These are phyloP conservation scores for Gryganskiella cystojenkinii DNA, from an alignment of 192 early-diverging fungal species.

Conservation along the genomic window DNA sequence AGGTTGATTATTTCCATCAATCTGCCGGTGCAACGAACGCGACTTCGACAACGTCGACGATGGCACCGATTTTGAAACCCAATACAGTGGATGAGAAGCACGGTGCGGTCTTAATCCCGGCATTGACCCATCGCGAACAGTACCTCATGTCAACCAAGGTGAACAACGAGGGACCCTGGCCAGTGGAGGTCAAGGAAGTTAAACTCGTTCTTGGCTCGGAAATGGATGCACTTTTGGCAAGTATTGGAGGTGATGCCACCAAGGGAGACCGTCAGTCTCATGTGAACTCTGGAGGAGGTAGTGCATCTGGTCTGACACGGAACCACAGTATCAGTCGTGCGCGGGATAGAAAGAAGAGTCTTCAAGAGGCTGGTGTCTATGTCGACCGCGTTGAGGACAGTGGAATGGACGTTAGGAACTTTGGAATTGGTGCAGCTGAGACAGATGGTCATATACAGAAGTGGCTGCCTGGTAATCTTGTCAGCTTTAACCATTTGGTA, in stretches of 20 bases:
- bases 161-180: conserved; percentile 51
- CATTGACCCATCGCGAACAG: conserved; percentile 43
- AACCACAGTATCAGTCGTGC: conserved; percentile 37
- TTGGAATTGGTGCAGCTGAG: neutral
- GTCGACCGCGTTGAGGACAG: conserved; percentile 29
- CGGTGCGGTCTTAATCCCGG: conserved; percentile 63
- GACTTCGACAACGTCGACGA: conserved; percentile 2
- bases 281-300: neutral
- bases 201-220: conserved; percentile 26
- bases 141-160: conserved; percentile 39
- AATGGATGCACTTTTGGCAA: neutral
- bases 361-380: conserved; percentile 29
- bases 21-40: conserved; percentile 26
- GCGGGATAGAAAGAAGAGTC: conserved; percentile 17
- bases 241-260: neutral
- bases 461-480: conserved; percentile 33
- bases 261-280: neutral
- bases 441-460: neutral
- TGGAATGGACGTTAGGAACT: neutral
- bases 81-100: conserved; percentile 41
- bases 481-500: conserved; percentile 31
- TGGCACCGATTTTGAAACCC: conserved; percentile 9
- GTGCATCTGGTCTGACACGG: conserved; percentile 11
- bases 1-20: conserved; percentile 52
- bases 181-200: conserved; percentile 40